Base-by-base conservation (phyloP, 192 early-diverging fungal genomes). In the Podila horticola region DNA sequence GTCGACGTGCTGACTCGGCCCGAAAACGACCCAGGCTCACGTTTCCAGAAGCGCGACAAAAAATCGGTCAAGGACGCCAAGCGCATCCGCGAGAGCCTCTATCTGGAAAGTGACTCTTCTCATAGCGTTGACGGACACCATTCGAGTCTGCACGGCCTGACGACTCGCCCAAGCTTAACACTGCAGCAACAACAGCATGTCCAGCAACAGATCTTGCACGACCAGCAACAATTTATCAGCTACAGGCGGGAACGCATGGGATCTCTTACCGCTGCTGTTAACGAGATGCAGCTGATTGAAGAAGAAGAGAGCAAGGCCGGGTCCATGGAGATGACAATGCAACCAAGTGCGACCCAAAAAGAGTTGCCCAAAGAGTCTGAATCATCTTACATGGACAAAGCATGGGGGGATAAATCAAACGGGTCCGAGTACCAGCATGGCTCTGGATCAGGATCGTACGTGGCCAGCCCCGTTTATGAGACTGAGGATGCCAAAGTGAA, bases 1-100 rank as follows among this genome's bases (percentile, higher is more conserved):
- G 66, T 81, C 24, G 77, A 81, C 33, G 66, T 69, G 2, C 67
- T 81, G n/a, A 81, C 77, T 6, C 63, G 49, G n/a, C 70, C 70
- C 5, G 71, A 58, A 13, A 81, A 81, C 50, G 77, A 81, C 22
- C 70, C 71, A 1, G 64, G 49, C 1, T 28, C 66, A 13, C 31
- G 49, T 28, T 81, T 81, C 36, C 77, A 81, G 31, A 81, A 73
- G 30, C 77, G 77, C 10, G 71, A 69, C 24, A 64, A 71, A 3
- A 72, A 62, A 28, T 58, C 67, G 33, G 67, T 81, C 33, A 81
- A 69, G 58, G 77, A 81, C 30, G 48, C 77, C 0, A 48, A 69
- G 29, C 77, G 61, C 15, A 69, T 81, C 5, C 77, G 77, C 13
- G 71, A 72, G 30, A 81, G 71, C 33, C 49, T 81, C 20, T 81